Conservation (phyloP, 108 stramenopile species). For the Asterionellopsis glacialis region DNA sequence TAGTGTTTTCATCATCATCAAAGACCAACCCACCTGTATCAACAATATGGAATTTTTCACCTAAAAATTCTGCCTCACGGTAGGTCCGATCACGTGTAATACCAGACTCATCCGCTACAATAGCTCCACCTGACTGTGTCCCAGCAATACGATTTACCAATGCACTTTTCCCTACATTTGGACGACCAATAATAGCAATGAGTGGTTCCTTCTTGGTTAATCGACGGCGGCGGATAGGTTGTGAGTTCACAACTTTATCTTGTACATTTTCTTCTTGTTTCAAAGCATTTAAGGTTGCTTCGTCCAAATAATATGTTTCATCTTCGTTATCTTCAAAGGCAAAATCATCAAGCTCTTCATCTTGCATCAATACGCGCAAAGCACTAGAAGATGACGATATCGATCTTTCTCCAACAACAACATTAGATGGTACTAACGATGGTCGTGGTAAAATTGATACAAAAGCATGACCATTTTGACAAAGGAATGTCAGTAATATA, state of each 20-base stretch:
- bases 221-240: slow-evolving; percentile 46
- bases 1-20: slow-evolving; percentile 79
- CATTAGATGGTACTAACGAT: too few species aligned
- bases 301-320: too few species aligned
- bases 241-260: not conserved
- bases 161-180: slow-evolving; percentile 98
- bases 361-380: too few species aligned
- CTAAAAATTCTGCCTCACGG: slow-evolving; percentile 84
- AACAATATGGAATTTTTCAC: slow-evolving; percentile 87
- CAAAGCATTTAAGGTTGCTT: not conserved
- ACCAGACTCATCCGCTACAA: slow-evolving; percentile 93
- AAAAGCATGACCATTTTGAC: too few species aligned
- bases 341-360: too few species aligned
- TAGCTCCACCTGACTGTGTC: slow-evolving; percentile 83
- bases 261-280: not conserved
- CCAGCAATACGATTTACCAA: slow-evolving; percentile 91
- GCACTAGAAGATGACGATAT: too few species aligned
- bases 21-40: slow-evolving; percentile 97
- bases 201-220: slow-evolving; percentile 69
- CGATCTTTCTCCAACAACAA: too few species aligned
- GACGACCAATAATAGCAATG: slow-evolving; percentile 93
- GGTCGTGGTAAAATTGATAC: too few species aligned
- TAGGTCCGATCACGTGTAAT: slow-evolving; percentile 96
- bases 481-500: too few species aligned
- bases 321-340: too few species aligned